phyloP scores from a whole-genome alignment of 2,329 filamentous ascomycete genomes.

The Trichophyton equinum region DNA sequence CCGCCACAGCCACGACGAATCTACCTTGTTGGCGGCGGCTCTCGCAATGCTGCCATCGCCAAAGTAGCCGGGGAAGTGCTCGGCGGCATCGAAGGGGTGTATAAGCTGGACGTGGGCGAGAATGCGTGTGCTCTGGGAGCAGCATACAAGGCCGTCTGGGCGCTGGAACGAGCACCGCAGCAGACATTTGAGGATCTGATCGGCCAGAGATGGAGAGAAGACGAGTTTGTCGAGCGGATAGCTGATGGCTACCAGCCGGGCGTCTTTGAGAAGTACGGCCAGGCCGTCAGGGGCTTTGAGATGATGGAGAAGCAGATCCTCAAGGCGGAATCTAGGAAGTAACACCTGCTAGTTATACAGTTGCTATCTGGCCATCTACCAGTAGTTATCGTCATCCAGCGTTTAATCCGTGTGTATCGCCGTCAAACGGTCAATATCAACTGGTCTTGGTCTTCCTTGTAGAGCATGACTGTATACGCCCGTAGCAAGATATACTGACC shows the following conservation, averaged over 20 bases:
- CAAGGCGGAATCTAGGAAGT: conserved; percentile 19
- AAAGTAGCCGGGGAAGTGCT: conserved; percentile 75
- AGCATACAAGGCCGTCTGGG: conserved; percentile 95
- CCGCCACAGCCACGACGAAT: conserved; percentile 78
- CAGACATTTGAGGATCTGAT: conserved; percentile 86
- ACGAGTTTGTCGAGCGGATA: conserved; percentile 68
- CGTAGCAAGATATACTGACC: too few relatives aligned
- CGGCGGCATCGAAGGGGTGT: conserved; percentile 79
- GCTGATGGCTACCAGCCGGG: conserved; percentile 66
- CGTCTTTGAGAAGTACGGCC: conserved; percentile 65
- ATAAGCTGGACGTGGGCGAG: conserved; percentile 82
- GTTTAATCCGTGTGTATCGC: too few relatives aligned
- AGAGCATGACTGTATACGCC: too few relatives aligned
- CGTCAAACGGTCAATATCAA: too few relatives aligned
- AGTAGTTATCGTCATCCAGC: too few relatives aligned
- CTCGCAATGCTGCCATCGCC: conserved; percentile 78
- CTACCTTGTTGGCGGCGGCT: conserved; percentile 89
- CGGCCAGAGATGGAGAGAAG: conserved; percentile 71
- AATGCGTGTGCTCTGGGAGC: conserved; percentile 90
- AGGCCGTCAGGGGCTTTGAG: conserved; percentile 63
- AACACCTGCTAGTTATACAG: not conserved
- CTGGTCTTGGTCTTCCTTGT: too few relatives aligned
- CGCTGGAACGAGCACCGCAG: conserved; percentile 51
- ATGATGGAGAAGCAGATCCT: conserved; percentile 60
- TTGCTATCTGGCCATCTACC: too few relatives aligned